phyloP scores from a whole-genome alignment of 1,139 yeast species.

The Oligophagozyma castellii region DNA sequence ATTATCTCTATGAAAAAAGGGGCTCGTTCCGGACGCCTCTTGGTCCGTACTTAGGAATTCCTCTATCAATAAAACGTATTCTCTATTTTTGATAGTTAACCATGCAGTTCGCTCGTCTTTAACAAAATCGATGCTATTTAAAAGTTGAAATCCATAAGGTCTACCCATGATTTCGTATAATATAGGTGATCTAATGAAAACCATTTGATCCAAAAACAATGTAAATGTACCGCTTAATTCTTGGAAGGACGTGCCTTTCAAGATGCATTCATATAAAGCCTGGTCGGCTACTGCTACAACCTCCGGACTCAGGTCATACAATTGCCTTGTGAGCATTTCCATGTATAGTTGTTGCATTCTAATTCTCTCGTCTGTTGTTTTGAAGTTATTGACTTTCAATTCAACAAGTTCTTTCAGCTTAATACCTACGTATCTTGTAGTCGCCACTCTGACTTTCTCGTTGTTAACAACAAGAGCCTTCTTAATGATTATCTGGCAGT shows the following conservation, averaged over 20 bases:
- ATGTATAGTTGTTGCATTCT: conserved; percentile 24
- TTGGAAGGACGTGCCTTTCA: conserved; percentile 1
- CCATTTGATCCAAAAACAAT: conserved; percentile 22
- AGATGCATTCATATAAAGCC: conserved; percentile 32
- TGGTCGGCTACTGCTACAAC: conserved; percentile 47
- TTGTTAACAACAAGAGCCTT: conserved; percentile 52
- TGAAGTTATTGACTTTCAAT: conserved; percentile 4
- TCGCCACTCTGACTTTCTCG: conserved; percentile 36
- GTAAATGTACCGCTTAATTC: conserved; percentile 6
- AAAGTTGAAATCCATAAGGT: conserved; percentile 40
- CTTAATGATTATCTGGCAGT: conserved; percentile 49
- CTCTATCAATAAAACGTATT: conserved; percentile 42
- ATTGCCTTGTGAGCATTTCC: conserved; percentile 47
- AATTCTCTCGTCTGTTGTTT: conserved; percentile 4
- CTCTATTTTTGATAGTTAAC: conserved; percentile 37
- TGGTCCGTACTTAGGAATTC: conserved; percentile 13
- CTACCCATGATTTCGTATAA: conserved; percentile 42
- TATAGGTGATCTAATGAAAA: conserved; percentile 28
- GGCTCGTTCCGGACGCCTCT: neutral
- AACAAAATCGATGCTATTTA: conserved; percentile 38
- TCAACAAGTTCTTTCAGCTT: conserved; percentile 10
- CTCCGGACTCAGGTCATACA: conserved; percentile 50
- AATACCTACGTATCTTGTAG: conserved; percentile 40
- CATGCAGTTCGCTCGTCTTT: conserved; percentile 46
- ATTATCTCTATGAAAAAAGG: neutral